Evolutionary conservation across 2,329 filamentous ascomycete genomes (phyloP).

Genomic region (Bimuria novae-zelandiae): DNA sequence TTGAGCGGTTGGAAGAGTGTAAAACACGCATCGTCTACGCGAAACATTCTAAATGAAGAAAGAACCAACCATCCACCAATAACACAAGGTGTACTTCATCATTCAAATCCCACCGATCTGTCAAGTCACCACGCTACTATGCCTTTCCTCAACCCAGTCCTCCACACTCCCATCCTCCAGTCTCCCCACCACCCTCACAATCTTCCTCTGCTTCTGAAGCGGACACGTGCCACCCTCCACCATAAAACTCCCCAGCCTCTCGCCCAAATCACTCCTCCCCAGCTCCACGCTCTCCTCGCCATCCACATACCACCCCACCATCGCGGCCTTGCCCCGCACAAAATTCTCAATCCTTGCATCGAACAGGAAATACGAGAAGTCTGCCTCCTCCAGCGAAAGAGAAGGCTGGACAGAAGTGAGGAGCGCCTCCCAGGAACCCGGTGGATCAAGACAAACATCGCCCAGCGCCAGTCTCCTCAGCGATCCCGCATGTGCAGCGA

Average conservation of each 20-base stretch:
- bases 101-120: background rate
- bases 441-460: conserved; percentile 4
- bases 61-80: no score
- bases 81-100: background rate
- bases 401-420: background rate
- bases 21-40: no score
- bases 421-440: background rate
- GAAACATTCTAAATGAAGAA: no score
- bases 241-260: background rate
- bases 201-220: background rate
- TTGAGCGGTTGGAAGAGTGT: conserved; percentile 16
- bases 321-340: background rate
- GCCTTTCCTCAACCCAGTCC: background rate
- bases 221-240: background rate
- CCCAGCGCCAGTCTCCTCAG: background rate
- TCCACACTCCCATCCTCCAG: background rate
- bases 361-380: background rate
- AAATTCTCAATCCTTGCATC: background rate
- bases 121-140: background rate
- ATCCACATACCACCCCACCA: conserved; percentile 1
- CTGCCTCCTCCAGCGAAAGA: background rate
- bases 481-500: background rate
- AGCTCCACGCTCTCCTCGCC: background rate
- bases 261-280: background rate
- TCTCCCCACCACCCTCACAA: conserved; percentile 1